Conservation (phyloP, 148 eudicot species). For the Camellia sinensis region DNA sequence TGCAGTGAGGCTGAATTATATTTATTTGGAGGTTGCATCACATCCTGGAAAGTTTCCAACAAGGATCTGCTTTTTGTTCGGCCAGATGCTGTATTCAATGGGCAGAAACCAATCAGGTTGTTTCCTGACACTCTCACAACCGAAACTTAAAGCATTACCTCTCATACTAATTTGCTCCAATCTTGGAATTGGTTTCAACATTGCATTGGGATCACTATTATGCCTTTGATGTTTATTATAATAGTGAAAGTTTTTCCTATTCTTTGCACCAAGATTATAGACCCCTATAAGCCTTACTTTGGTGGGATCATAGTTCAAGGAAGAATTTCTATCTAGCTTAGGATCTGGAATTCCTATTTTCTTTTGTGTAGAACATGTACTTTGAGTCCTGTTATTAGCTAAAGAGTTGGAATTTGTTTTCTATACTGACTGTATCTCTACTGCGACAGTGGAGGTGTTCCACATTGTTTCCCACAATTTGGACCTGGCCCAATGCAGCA, state of each 20-base stretch:
- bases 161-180: neutral
- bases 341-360: neutral
- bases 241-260: neutral
- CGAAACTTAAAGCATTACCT: neutral
- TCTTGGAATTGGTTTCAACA: neutral
- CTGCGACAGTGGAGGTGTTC: slow-evolving; percentile 81
- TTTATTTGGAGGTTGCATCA: slow-evolving; percentile 88
- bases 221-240: neutral
- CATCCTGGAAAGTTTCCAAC: slow-evolving; percentile 86
- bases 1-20: slow-evolving; percentile 94
- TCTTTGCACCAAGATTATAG: neutral
- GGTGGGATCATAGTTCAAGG: neutral
- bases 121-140: neutral
- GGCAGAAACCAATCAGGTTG: slow-evolving; percentile 99
- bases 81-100: slow-evolving; percentile 97
- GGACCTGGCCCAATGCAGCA: slow-evolving; percentile 96
- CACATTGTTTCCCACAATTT: slow-evolving; percentile 98
- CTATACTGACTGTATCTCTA: slow-evolving; percentile 25
- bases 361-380: neutral
- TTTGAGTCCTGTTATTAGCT: neutral
- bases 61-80: slow-evolving; percentile 91
- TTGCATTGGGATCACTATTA: neutral
- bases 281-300: neutral
- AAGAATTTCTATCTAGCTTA: neutral
- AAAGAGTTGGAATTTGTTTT: neutral